Evolutionary conservation across 768 basidiomycete species (phyloP), one percentile per base, ranked within the genome.

Genomic region (Coprinopsis marcescibilis): DNA sequence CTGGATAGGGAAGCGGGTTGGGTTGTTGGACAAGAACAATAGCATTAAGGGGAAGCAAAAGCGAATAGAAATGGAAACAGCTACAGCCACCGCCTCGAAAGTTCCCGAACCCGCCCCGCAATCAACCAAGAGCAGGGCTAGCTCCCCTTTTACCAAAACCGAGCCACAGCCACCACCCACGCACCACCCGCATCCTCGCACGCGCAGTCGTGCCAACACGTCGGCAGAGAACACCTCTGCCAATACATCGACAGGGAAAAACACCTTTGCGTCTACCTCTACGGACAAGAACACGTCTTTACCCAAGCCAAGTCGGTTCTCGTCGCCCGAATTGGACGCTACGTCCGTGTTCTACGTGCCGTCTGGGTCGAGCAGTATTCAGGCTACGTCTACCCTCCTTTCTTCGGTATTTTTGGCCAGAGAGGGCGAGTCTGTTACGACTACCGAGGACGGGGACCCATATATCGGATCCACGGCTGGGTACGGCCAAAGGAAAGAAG

Each of bases 1-100:
- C 57, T 85, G 82, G 82, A 71, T 88, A 17, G 84, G 77, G 0
- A 65, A 68, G 46, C 65, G 66, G 46, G 61, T 59, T 32, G 73
- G 76, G 1, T 57, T 62, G 14, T 52, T 63, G 29, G n/a, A n/a
- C n/a, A n/a, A n/a, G n/a, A n/a, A n/a, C n/a, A n/a, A n/a, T n/a
- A n/a, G n/a, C n/a, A n/a, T n/a, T n/a, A n/a, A n/a, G n/a, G n/a
- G n/a, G n/a, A n/a, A n/a, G n/a, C n/a, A n/a, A n/a, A n/a, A n/a
- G n/a, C n/a, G n/a, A n/a, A n/a, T n/a, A n/a, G n/a, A n/a, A n/a
- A n/a, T n/a, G n/a, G n/a, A n/a, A n/a, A n/a, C n/a, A n/a, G n/a
- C n/a, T n/a, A n/a, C n/a, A n/a, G n/a, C n/a, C n/a, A n/a, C n/a
- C n/a, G n/a, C n/a, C n/a, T n/a, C n/a, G n/a, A n/a, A n/a, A n/a